Evolutionary conservation across 257 asterid species (phyloP).

Genomic region (Solanum bulbocastanum): DNA sequence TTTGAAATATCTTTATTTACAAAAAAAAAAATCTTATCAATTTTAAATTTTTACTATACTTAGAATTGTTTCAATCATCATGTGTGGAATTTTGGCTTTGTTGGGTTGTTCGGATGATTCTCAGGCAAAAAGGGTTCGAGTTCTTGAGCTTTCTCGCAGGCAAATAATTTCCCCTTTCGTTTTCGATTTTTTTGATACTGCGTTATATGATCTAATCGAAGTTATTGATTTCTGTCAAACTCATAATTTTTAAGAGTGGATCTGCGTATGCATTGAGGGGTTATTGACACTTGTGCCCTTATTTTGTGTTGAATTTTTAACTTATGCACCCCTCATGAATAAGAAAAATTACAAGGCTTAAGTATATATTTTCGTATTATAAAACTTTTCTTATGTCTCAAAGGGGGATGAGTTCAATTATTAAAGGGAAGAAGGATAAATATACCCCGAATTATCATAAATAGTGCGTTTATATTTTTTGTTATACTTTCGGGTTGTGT

Average conservation of each 20-base stretch:
- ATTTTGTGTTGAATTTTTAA: too few relatives aligned
- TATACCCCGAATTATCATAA: too few relatives aligned
- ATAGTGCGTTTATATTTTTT: too few relatives aligned
- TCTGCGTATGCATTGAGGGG: background rate
- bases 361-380: too few relatives aligned
- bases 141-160: constrained; percentile 99
- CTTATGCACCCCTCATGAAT: too few relatives aligned
- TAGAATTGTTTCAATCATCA: background rate
- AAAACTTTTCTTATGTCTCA: too few relatives aligned
- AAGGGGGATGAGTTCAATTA: too few relatives aligned
- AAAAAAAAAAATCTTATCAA: background rate
- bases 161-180: background rate
- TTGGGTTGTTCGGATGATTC: constrained; percentile 84
- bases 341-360: too few relatives aligned
- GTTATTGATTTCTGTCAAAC: background rate
- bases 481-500: too few relatives aligned
- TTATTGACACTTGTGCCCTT: background rate
- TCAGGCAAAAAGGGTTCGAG: constrained; percentile 91
- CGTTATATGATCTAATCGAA: too few relatives aligned
- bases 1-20: background rate
- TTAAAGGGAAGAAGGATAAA: too few relatives aligned
- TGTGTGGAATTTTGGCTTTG: constrained; percentile 96
- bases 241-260: too few relatives aligned
- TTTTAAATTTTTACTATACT: background rate
- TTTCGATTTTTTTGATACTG: background rate